Percentiles rank a stretch among this genome's conserved stretches.
phyloP scores from a whole-genome alignment of 169 alveolate species.

The Plasmodium sp. region DNA sequence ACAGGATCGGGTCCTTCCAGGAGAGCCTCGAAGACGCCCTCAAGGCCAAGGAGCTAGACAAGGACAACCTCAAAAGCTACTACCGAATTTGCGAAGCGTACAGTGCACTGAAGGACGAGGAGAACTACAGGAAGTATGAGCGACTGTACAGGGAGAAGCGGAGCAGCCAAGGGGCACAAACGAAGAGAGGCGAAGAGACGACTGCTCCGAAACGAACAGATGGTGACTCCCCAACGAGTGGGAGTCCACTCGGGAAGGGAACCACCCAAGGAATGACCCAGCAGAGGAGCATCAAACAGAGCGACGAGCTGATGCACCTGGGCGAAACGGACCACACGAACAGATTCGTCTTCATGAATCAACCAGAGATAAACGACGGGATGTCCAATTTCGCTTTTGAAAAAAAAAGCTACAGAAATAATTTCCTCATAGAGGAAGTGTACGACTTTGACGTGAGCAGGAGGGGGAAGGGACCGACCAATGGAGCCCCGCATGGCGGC shows the following conservation, averaged over 20 bases:
- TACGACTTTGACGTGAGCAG: slow-evolving; percentile 32
- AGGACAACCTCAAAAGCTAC: slow-evolving; percentile 43
- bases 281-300: not conserved
- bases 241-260: not conserved
- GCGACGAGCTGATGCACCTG: slow-evolving; percentile 20
- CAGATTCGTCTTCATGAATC: slow-evolving; percentile 12
- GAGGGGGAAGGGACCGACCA: not conserved
- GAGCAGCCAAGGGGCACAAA: not conserved
- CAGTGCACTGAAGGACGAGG: slow-evolving; percentile 19
- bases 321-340: slow-evolving; percentile 20
- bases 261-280: not conserved
- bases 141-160: slow-evolving; percentile 10
- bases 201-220: not conserved
- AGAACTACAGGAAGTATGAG: slow-evolving; percentile 24
- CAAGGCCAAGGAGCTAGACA: slow-evolving; percentile 32
- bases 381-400: slow-evolving; percentile 10
- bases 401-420: slow-evolving; percentile 21
- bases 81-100: slow-evolving; percentile 60
- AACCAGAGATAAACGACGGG: not conserved
- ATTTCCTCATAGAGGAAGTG: slow-evolving; percentile 54
- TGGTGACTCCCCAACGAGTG: not conserved
- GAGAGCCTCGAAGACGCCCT: slow-evolving; percentile 49
- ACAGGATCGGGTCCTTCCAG: slow-evolving; percentile 32
- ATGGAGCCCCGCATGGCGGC: not conserved
- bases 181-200: not conserved